Evolutionary conservation across 208 protist species (phyloP), one percentile per base, ranked within the genome.

Genomic region (Wallacemonas collosoma): DNA sequence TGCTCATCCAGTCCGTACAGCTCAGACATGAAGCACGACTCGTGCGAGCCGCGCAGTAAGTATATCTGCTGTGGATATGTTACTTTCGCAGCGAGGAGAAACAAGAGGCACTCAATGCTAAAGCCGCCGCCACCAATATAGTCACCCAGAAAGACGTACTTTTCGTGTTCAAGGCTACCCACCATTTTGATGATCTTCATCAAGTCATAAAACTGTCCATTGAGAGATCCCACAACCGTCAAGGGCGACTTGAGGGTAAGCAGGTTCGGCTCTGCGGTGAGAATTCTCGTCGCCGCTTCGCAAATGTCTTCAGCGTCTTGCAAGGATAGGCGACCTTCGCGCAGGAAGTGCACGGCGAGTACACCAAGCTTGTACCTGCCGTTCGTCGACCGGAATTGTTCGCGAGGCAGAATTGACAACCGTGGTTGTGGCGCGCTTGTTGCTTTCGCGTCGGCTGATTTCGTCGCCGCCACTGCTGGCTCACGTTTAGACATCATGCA

Each of bases 81-180:
- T 3, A 99, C 77, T 72, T 99, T 99, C 0, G 98, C 90, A 11
- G 95, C 90, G 6, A 99, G 82, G 0, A 99, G 82, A 41, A 99
- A 80, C 1, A 98, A 88, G 45, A 99, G 82, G n/a, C 95, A 98
- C 75, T 99, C 99, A 17, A 99, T 82, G 2, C 87, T 94, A 77
- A 99, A 98, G 82, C 94, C 98, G 47, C 98, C 98, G 55, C 98
- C 83, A 75, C 99, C 98, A 2, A 99, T 98, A 72, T 99, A 99
- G 82, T 99, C 98, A 14, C 98, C 98, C 75, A 99, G 88, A 73
- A 99, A 99, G 1, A 99, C 77, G 72, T 98, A 99, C 69, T 99
- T 98, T 3, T 93, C 99, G 36, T 90, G 78, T 12, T 48, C 64
- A 39, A 87, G 75, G 62, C 79, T 76, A 11, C 92, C 91, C 2